Base-by-base conservation (phyloP, 176 grass and related monocot genomes). In the Oryza coarctata region DNA sequence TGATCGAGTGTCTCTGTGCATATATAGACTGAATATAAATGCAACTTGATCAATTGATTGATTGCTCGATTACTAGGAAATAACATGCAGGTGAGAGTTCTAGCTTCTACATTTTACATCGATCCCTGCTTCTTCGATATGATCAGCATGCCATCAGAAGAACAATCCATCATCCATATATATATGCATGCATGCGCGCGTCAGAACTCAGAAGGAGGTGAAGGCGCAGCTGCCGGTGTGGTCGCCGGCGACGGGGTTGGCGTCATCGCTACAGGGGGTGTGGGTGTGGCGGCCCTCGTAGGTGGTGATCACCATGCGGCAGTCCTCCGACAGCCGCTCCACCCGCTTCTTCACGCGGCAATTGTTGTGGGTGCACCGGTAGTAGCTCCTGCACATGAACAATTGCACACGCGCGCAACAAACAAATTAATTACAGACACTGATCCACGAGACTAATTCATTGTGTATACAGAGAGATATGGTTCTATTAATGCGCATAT, bases 261-360 rank as follows among this genome's bases (percentile, higher is more conserved):
- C 70, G 76, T 98, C 92, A 29, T 94, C 95, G 75, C 66, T 86
- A 78, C 90, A 92, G 43, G 95, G 95, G 25, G 84, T 69, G 82
- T 98, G 95, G 27, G 88, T 98, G 75, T 98, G 95, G 40, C 95
- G 88, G 62, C 95, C 95, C 62, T 98, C 95, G 39, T 98, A 98
- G 26, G 95, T 98, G 28, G 95, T 98, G 78, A 98, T 98, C 65
- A 98, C 95, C 95, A 98, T 98, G 40, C 92, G 90, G 75, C 92
- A 91, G 78, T 98, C 95, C 71, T 94, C 92, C 29, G 95, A 98
- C 71, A 98, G 75, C 70, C 95, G 70, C 66, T 98, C 95, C 25
- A 98, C 95, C 12, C 95, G 92, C 78, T 98, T 98, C 95, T 98
- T 98, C 85, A 98, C 95, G 11, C 95, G 92, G 84, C 95, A 98